phyloP scores from a whole-genome alignment of 768 basidiomycete genomes.

The Agaricus sinodeliciosus region DNA sequence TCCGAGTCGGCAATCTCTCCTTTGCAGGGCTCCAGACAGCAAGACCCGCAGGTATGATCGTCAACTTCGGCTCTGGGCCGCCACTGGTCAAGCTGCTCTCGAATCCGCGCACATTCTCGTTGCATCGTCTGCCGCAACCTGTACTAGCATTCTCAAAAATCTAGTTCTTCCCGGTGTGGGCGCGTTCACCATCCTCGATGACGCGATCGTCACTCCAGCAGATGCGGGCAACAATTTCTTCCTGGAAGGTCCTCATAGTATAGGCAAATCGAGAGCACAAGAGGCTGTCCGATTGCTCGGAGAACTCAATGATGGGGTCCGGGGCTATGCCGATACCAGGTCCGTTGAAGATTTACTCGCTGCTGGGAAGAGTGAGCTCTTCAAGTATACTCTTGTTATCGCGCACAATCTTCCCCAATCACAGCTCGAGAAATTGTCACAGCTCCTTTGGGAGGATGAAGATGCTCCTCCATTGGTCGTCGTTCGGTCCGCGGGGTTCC shows the following conservation, averaged over 20 bases:
- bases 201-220: constrained; percentile 47
- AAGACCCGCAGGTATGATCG: constrained; percentile 93
- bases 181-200: constrained; percentile 89
- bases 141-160: constrained; percentile 90
- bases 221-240: constrained; percentile 98
- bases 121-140: constrained; percentile 74
- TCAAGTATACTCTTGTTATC: constrained; percentile 72
- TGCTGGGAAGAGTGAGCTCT: constrained; percentile 28
- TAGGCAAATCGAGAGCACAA: constrained; percentile 73
- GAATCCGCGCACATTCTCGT: constrained; percentile 81
- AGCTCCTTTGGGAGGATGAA: constrained; percentile 61
- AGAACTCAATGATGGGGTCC: constrained; percentile 87
- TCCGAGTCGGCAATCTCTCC: not conserved
- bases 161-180: constrained; percentile 94
- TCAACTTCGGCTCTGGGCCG: constrained; percentile 92
- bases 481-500: constrained; percentile 82
- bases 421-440: constrained; percentile 52
- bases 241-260: constrained; percentile 64
- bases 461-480: constrained; percentile 63
- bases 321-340: constrained; percentile 56
- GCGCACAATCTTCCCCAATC: constrained; percentile 68
- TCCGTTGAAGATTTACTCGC: constrained; percentile 51
- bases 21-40: constrained; percentile 62
- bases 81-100: constrained; percentile 83
- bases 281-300: constrained; percentile 71